Evolutionary conservation across 208 protist genomes (phyloP).

Genomic region (Wallacemonas sp.): DNA sequence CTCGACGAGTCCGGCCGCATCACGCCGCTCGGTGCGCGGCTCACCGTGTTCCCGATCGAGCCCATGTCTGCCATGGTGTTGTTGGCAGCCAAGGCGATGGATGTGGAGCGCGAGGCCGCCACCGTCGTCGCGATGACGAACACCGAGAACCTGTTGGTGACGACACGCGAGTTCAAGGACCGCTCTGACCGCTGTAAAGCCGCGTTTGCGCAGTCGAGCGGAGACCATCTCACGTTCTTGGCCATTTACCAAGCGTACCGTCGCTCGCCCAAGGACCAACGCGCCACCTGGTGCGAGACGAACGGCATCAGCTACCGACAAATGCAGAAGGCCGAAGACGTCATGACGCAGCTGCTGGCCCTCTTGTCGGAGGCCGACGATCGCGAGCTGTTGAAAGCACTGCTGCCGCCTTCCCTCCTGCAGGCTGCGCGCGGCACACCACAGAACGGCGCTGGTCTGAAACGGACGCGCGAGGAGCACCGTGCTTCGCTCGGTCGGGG

Average conservation of each 20-base stretch:
- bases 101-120: constrained; percentile 93
- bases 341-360: constrained; percentile 68
- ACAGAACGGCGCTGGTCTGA: background rate
- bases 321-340: constrained; percentile 85
- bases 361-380: constrained; percentile 68
- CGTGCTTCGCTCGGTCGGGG: background rate
- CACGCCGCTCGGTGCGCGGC: constrained; percentile 90
- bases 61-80: constrained; percentile 97
- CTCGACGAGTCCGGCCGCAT: constrained; percentile 87
- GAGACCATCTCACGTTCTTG: constrained; percentile 87
- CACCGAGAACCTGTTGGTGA: constrained; percentile 84
- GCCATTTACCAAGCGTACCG: constrained; percentile 81
- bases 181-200: constrained; percentile 71
- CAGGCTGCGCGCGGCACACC: background rate
- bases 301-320: constrained; percentile 78
- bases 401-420: constrained; percentile 32
- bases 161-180: constrained; percentile 68
- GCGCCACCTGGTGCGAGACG: constrained; percentile 79
- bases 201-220: constrained; percentile 70
- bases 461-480: constrained; percentile 9
- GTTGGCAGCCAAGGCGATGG: constrained; percentile 92
- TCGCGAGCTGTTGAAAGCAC: constrained; percentile 28
- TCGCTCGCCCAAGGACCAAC: constrained; percentile 56
- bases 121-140: constrained; percentile 94
- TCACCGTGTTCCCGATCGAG: constrained; percentile 98